These are phyloP conservation scores for Ascoidea asiatica DNA, from an alignment of 805 yeast genomes.

Conservation along the genomic window DNA sequence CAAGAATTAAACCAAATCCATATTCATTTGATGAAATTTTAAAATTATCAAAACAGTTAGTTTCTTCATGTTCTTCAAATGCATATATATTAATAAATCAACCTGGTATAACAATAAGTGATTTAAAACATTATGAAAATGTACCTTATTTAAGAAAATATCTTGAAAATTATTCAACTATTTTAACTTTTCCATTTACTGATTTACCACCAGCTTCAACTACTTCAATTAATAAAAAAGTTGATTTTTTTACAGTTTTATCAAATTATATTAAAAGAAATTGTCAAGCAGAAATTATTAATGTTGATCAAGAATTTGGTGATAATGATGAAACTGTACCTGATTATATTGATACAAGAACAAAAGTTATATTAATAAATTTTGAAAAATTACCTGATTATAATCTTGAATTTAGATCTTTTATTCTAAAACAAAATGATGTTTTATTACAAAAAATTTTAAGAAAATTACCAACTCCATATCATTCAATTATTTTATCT, in stretches of 20 bases:
- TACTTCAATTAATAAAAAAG: neutral
- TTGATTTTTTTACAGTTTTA: constrained; percentile 13
- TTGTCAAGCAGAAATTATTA: constrained; percentile 17
- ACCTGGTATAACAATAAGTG: constrained; percentile 36
- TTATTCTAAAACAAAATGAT: constrained; percentile 26
- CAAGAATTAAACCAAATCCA: constrained; percentile 8
- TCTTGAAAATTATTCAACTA: constrained; percentile 43
- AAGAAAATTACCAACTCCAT: constrained; percentile 67
- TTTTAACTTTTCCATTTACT: constrained; percentile 43
- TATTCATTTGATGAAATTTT: constrained; percentile 16
- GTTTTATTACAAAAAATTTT: constrained; percentile 38
- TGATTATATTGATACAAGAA: constrained; percentile 46
- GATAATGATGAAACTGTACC: constrained; percentile 27
- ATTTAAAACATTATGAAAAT: constrained; percentile 26
- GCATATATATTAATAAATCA: constrained; percentile 42
- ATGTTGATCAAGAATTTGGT: constrained; percentile 39
- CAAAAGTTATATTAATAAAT: constrained; percentile 47
- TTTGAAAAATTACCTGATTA: constrained; percentile 34
- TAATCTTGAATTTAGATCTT: constrained; percentile 15
- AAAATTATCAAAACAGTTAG: constrained; percentile 18
- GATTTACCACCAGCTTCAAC: constrained; percentile 11
- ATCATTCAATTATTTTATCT: constrained; percentile 46
- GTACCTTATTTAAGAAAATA: constrained; percentile 39
- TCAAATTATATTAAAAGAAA: constrained; percentile 9
- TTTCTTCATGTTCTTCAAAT: constrained; percentile 35